phyloP scores from a whole-genome alignment of 352 stramenopile species.

The Pythium myriotylum region DNA sequence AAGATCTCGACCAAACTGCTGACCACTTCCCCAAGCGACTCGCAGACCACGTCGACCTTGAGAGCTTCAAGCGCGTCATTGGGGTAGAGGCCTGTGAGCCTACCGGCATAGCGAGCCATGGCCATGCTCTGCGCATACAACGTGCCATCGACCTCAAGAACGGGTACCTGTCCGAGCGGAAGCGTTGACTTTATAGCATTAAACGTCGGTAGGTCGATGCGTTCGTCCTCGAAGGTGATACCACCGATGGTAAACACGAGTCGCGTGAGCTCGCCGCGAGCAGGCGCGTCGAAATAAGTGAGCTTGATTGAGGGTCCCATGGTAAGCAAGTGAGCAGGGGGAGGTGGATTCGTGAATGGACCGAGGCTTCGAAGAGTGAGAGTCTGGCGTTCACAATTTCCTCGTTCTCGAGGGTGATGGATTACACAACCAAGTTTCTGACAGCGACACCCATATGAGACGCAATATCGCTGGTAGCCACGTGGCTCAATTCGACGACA shows the following conservation, averaged over 20 bases:
- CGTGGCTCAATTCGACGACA: too few relatives aligned
- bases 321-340: not conserved
- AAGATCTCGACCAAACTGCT: constrained; percentile 34
- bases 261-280: constrained; percentile 61
- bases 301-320: constrained; percentile 42
- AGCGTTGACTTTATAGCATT: constrained; percentile 52
- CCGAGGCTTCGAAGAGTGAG: too few relatives aligned
- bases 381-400: too few relatives aligned
- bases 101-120: constrained; percentile 57
- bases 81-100: constrained; percentile 61
- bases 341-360: too few relatives aligned
- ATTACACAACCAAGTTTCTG: too few relatives aligned
- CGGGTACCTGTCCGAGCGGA: constrained; percentile 53
- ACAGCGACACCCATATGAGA: too few relatives aligned
- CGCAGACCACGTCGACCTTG: constrained; percentile 50
- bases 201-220: constrained; percentile 52
- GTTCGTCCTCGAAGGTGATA: constrained; percentile 64
- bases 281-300: constrained; percentile 65
- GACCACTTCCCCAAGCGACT: constrained; percentile 45
- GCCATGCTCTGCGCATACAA: constrained; percentile 64
- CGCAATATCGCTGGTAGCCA: too few relatives aligned
- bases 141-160: constrained; percentile 48
- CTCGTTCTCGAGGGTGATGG: too few relatives aligned
- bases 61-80: constrained; percentile 54
- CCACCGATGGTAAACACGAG: constrained; percentile 54